phyloP scores from a whole-genome alignment of 2,329 filamentous ascomycete species.

The Dothideomycetes sp. region DNA sequence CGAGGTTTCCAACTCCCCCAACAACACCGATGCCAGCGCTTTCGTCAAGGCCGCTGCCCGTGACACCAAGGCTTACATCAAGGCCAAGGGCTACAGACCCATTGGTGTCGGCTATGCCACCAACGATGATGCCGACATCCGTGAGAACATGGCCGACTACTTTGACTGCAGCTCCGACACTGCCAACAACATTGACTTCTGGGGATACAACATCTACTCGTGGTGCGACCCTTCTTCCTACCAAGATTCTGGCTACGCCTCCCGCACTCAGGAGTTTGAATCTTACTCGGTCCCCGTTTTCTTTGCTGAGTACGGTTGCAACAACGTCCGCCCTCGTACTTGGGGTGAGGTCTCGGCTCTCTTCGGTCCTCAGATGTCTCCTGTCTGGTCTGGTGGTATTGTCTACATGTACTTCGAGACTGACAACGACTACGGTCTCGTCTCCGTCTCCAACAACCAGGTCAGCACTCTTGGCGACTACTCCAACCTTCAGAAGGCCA shows the following conservation, averaged over 20 bases:
- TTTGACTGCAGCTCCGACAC: constrained; percentile 73
- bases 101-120: constrained; percentile 93
- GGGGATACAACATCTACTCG: constrained; percentile 99
- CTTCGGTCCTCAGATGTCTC: constrained; percentile 71
- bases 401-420: constrained; percentile 99
- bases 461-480: constrained; percentile 68
- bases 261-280: constrained; percentile 75
- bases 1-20: constrained; percentile 82
- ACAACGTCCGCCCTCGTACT: constrained; percentile 58
- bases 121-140: constrained; percentile 80
- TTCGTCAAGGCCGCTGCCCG: constrained; percentile 97
- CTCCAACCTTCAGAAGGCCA: constrained; percentile 58
- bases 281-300: constrained; percentile 91
- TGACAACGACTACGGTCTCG: constrained; percentile 77
- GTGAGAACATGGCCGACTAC: constrained; percentile 75
- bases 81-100: constrained; percentile 61
- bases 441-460: constrained; percentile 49
- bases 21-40: constrained; percentile 83
- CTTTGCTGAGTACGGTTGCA: constrained; percentile 99
- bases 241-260: constrained; percentile 66
- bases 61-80: constrained; percentile 92
- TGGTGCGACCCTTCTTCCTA: constrained; percentile 89
- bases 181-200: constrained; percentile 75
- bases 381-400: constrained; percentile 88
- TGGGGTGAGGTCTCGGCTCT: constrained; percentile 81